Evolutionary conservation across 1,139 yeast genomes (phyloP).

Genomic region (Wickerhamiella pararugosa): DNA sequence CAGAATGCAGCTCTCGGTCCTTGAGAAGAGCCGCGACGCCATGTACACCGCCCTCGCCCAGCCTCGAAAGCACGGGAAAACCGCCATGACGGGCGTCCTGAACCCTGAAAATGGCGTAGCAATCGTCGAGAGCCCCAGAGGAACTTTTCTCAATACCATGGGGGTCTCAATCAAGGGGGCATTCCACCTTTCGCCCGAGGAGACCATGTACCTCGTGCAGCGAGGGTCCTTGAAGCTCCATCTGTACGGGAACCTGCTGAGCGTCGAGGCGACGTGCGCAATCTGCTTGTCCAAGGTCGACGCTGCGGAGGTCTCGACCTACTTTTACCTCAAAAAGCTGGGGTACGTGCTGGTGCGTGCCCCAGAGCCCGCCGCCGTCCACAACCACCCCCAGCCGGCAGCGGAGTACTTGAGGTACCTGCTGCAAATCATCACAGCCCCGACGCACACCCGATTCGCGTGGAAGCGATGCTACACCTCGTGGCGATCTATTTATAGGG

Average conservation of each 20-base stretch:
- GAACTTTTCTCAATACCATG: constrained; percentile 59
- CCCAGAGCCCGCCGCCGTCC: constrained; percentile 1
- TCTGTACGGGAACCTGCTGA: constrained; percentile 33
- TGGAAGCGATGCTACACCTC: constrained; percentile 14
- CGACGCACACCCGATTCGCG: constrained; percentile 9
- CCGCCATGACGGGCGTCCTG: constrained; percentile 29
- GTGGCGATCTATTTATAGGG: constrained; percentile 10
- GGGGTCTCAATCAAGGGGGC: constrained; percentile 44
- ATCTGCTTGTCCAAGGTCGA: constrained; percentile 31
- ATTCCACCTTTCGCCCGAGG: constrained; percentile 46
- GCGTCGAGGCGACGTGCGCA: constrained; percentile 53
- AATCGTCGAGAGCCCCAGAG: constrained; percentile 44
- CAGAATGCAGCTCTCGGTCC: constrained; percentile 35
- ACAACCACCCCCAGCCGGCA: neutral
- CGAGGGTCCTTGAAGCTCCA: constrained; percentile 63
- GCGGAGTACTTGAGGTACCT: neutral
- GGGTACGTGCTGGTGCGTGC: constrained; percentile 55
- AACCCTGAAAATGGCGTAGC: constrained; percentile 26
- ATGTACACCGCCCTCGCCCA: constrained; percentile 58
- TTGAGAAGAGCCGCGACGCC: constrained; percentile 44
- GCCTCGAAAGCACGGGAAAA: constrained; percentile 46
- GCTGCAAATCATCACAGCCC: neutral
- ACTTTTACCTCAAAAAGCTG: constrained; percentile 57
- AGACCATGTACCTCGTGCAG: constrained; percentile 62
- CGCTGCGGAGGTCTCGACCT: constrained; percentile 51